Evolutionary conservation across 495 filamentous ascomycete species (phyloP), one percentile per base, ranked within the genome.

Genomic region (Ascodesmis nigricans): DNA sequence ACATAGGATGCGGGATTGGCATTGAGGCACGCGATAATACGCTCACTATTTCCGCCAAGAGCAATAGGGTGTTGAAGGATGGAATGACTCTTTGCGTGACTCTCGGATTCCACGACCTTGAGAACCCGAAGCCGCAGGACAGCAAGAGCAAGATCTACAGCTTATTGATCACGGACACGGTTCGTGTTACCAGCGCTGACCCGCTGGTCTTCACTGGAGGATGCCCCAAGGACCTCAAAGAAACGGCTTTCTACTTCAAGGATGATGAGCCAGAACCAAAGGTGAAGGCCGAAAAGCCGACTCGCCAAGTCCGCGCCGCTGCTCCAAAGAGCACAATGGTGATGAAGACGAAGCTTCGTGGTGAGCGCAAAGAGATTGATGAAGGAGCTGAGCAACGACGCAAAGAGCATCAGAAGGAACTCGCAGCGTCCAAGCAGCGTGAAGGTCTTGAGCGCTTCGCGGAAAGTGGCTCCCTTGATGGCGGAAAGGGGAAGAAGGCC

Each of bases 241-340:
- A 80, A 0, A 77, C 79, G 1, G 87, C 82, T 0, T 97, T 97
- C 59, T 95, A 91, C 58, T 97, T 97, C 58, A 87, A 90, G 48
- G 81, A 84, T 45, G 78, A 83, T 33, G 71, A 76, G 41, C 78
- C 83, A 44, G 71, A 65, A 10, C 55, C 67, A 49, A 59, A 58
- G 25, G 74, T 79, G 46, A 91, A 90, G 53, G 66, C 75, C 45
- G 81, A 82, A 61, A 71, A 69, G 45, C 83, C 91, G 41, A 61
- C 72, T 0, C 71, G 75, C 24, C 6, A 8, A n/a, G n/a, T 21
- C 25, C 73, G 84, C 4, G 81, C 77, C 33, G 76, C 81, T 1
- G 65, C 90, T 37, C 81, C 82, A 10, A 80, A 76, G 50, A 99
- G 95, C 51, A 50, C 47, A 1, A 44, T 48, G 3, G 81, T 92